Evolutionary conservation across 345 rosid species (phyloP).

Genomic region (Linum trigynum): DNA sequence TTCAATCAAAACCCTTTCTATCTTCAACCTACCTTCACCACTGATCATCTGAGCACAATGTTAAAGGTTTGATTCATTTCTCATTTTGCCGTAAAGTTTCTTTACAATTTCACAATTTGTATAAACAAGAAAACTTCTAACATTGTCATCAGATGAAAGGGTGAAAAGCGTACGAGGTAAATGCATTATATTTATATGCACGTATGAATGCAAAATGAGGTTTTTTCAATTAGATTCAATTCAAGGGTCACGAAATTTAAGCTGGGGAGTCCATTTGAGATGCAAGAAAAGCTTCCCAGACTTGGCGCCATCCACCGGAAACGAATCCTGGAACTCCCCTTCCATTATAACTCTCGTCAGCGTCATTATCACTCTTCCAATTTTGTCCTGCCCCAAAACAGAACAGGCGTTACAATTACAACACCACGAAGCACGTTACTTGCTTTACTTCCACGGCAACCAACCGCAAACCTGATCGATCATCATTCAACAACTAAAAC

Average conservation of each 20-base stretch:
- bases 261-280: constrained; percentile 73
- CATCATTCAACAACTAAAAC: not conserved
- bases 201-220: no score
- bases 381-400: constrained; percentile 40
- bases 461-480: not conserved
- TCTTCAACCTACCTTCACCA: no score
- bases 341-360: constrained; percentile 69
- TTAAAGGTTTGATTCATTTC: no score
- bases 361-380: constrained; percentile 78
- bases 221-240: not conserved
- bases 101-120: no score
- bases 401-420: not conserved
- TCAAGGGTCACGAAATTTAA: constrained; percentile 44
- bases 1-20: no score
- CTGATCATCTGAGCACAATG: no score
- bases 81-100: no score
- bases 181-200: no score
- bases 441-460: not conserved
- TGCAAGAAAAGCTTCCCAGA: constrained; percentile 57
- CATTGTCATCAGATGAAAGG: no score
- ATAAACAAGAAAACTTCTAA: no score
- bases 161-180: no score
- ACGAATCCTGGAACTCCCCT: constrained; percentile 61
- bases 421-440: not conserved
- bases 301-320: constrained; percentile 46